A percentile compares a stretch with the other conserved stretches of the same genome.
These are phyloP conservation scores for Heliamphora exappendiculata DNA, from an alignment of 148 eudicot genomes.

Conservation along the genomic window DNA sequence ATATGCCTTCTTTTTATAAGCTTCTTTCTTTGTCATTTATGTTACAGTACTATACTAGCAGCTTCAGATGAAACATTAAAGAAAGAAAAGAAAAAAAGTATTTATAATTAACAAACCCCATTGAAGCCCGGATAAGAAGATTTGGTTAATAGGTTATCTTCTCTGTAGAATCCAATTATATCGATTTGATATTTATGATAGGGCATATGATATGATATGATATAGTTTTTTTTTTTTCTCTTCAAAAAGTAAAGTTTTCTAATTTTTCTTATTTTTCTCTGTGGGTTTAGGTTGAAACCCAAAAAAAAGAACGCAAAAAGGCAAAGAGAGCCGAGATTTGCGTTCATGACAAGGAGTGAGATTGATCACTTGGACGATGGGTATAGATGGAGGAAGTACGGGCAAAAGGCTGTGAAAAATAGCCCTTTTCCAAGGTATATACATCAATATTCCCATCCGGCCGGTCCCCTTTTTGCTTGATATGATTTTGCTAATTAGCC, in stretches of 20 bases:
- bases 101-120: not conserved
- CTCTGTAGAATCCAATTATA: conserved; percentile 4
- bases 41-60: not conserved
- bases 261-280: not conserved
- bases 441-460: not conserved
- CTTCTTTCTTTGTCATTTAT: not conserved
- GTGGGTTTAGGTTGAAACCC: conserved; percentile 45
- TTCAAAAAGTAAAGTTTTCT: no score
- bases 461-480: not conserved
- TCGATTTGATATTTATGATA: conserved; percentile 15
- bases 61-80: not conserved
- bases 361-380: conserved; percentile 95
- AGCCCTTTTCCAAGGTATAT: conserved; percentile 87
- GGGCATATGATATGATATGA: conserved; percentile 6
- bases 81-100: not conserved
- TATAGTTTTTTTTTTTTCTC: not conserved
- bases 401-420: conserved; percentile 91
- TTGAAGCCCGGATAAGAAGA: not conserved
- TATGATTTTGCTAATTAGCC: not conserved
- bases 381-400: conserved; percentile 96
- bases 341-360: conserved; percentile 86
- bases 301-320: conserved; percentile 72
- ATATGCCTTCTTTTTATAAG: not conserved
- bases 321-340: conserved; percentile 70
- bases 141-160: conserved; percentile 18